Conservation (phyloP, 768 basidiomycete genomes). For the Astraeus odoratus region DNA sequence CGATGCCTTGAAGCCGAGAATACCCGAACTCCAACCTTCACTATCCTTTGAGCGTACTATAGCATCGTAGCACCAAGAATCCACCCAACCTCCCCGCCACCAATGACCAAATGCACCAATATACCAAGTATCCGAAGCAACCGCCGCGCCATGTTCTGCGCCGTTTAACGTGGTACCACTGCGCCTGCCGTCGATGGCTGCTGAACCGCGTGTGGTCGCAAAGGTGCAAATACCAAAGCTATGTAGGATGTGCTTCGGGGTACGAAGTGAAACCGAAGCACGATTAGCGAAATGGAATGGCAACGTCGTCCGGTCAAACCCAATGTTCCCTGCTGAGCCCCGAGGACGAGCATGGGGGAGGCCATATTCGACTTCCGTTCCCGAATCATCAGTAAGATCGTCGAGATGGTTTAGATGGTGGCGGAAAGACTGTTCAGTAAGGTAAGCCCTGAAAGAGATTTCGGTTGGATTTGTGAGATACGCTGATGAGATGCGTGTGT, state of each 20-base stretch:
- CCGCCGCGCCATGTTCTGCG: conserved; percentile 35
- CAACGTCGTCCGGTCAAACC: conserved; percentile 23
- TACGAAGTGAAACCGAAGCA: conserved; percentile 87
- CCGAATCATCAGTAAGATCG: conserved; percentile 49
- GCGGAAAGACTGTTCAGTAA: conserved; percentile 97
- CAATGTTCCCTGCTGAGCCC: conserved; percentile 13
- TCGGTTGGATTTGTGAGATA: conserved; percentile 94
- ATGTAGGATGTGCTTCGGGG: conserved; percentile 83
- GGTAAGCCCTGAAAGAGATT: conserved; percentile 86
- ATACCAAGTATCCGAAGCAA: conserved; percentile 78
- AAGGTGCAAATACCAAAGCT: conserved; percentile 84
- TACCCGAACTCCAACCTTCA: conserved; percentile 72
- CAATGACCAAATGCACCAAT: conserved; percentile 87
- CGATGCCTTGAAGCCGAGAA: conserved; percentile 66
- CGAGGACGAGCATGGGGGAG: conserved; percentile 21
- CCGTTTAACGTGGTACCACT: conserved; percentile 31
- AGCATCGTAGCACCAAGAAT: conserved; percentile 72
- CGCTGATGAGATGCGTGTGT: conserved; percentile 40
- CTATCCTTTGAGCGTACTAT: conserved; percentile 58
- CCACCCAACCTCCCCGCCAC: conserved; percentile 82
- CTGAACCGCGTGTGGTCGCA: conserved; percentile 39
- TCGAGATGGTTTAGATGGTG: conserved; percentile 86
- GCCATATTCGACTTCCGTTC: conserved; percentile 26
- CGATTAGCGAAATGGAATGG: conserved; percentile 85
- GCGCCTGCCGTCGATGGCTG: conserved; percentile 48